Percentiles rank a stretch among this genome's conserved stretches.
These are phyloP conservation scores for Chrysophaeum taylorii DNA, from an alignment of 352 stramenopile genomes.

Conservation along the genomic window DNA sequence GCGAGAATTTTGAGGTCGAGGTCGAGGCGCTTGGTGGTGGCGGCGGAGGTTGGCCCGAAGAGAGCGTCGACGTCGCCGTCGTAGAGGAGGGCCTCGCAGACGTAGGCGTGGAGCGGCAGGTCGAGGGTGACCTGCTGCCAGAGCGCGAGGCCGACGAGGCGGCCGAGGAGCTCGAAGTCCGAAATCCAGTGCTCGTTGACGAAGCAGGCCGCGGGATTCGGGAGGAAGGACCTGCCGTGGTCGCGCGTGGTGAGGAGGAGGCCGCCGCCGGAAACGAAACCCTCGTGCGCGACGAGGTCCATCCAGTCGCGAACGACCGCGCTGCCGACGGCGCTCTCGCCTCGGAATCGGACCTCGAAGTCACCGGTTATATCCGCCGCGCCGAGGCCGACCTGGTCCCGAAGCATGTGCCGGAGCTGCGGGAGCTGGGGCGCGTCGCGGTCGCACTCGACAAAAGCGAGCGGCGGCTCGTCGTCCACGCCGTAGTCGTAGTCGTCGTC, in stretches of 20 bases:
- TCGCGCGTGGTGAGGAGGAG: neutral
- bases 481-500: too few species aligned
- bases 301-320: constrained; percentile 5
- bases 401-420: neutral
- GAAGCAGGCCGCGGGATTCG: neutral
- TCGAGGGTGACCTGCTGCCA: constrained; percentile 13
- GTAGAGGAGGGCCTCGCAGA: neutral
- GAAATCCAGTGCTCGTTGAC: neutral
- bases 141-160: neutral
- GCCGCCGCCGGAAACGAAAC: neutral
- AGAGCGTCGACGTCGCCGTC: constrained; percentile 1
- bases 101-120: neutral
- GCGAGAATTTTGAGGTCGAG: neutral
- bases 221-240: neutral
- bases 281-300: neutral
- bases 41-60: too few species aligned
- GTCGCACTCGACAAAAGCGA: constrained; percentile 13
- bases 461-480: constrained; percentile 8
- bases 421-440: neutral
- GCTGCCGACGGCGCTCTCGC: neutral
- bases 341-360: constrained; percentile 11
- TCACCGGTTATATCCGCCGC: neutral
- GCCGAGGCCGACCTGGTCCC: neutral
- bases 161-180: constrained; percentile 4
- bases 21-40: neutral